Percentiles rank a stretch among this genome's conserved stretches.
Evolutionary conservation across 2,329 filamentous ascomycete species (phyloP).

Genomic region (Meredithiella fracta): DNA sequence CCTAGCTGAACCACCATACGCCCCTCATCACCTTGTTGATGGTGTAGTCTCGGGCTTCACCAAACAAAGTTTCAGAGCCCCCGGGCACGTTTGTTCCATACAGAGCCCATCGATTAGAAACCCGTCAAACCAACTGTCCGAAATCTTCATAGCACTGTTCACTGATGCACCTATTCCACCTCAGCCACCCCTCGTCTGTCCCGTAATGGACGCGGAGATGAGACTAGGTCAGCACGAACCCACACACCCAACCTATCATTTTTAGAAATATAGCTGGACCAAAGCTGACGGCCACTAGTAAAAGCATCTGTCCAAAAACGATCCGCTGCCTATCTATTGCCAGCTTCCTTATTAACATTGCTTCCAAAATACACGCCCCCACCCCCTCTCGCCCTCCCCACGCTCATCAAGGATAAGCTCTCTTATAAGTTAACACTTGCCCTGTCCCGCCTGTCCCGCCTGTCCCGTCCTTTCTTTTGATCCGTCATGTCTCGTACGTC

Average conservation of each 20-base stretch:
- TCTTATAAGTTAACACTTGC: constrained; percentile 7
- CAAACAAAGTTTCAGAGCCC: neutral
- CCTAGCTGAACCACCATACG: too few relatives aligned
- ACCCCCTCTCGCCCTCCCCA: too few relatives aligned
- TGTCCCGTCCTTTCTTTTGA: neutral
- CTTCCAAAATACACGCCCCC: neutral
- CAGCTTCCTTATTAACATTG: neutral
- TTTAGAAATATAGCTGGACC: neutral
- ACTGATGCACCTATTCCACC: neutral
- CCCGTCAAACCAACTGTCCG: neutral
- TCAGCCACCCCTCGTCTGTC: neutral
- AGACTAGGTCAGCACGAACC: neutral
- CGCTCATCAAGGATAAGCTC: too few relatives aligned
- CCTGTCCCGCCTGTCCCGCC: neutral
- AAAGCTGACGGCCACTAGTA: neutral
- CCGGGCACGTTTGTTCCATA: neutral
- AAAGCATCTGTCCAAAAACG: neutral
- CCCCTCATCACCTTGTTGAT: too few relatives aligned
- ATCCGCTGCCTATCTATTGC: neutral
- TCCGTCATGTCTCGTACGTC: constrained; percentile 8
- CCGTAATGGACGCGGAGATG: neutral
- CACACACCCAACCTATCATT: neutral
- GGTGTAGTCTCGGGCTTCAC: too few relatives aligned
- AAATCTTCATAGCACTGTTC: neutral
- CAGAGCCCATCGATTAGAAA: neutral